Base-by-base conservation (phyloP, 345 rosid species). In the Ceriops decandra region DNA sequence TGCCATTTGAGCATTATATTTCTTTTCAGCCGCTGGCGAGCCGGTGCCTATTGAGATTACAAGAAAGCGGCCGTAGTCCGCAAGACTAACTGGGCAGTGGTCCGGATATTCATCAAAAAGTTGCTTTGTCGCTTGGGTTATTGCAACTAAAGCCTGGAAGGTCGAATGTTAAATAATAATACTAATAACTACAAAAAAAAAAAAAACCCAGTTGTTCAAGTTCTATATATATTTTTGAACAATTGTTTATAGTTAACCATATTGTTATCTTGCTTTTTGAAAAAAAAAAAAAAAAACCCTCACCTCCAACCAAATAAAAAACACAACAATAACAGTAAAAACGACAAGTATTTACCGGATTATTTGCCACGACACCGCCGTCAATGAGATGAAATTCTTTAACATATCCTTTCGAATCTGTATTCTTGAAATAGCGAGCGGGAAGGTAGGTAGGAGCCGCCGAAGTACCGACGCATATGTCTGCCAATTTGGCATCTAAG, bases 351-450 rank as follows among this genome's bases (percentile, higher is more conserved):
- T 36, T 68, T 69, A 77, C 80, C 21, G 76, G 80, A 68, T 63
- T 77, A 22, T 77, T 77, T 28, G 80, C 76, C 63, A 67, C 80
- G 22, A 76, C 73, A 62, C 73, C 67, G 52, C 70, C 80, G 24
- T 72, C 76, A 0, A 77, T 42, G 59, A 77, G 73, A 60, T 72
- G 53, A 47, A 68, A 76, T 26, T 68, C 72, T 24, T 31, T 60
- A 33, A 57, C 30, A 0, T 52, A 47, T 2, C 60, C 66, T 57
- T 30, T 36, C n/a, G 38, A 24, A 46, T 73, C 49, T 30, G 54
- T 19, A 26, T 21, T 71, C 27, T 67, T 7, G 57, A 72, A 76
- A 47, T 58, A 21, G 64, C 63, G 19, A 17, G 72, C 67, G 7
- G 73, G 80, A n/a, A 76, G 63, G 53, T 62, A 71, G 5, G 70